Base-by-base conservation (phyloP, 306 rosid genomes). In the Corylus americana region DNA sequence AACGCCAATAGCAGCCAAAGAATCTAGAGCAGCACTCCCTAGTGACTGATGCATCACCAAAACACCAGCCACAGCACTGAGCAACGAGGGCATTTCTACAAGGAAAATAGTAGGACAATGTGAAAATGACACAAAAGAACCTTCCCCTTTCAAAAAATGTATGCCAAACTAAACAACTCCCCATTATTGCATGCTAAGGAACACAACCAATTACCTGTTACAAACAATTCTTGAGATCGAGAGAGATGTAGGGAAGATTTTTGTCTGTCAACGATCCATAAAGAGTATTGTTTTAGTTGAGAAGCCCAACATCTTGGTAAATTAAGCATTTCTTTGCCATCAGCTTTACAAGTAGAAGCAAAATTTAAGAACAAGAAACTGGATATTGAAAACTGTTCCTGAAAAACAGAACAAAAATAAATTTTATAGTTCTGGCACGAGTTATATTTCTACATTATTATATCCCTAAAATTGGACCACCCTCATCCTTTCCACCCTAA, bases 71-170 rank as follows among this genome's bases (percentile, higher is more conserved):
- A 90, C 85, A 59, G 98, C 86, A 87, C 91, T 79, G 59, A 92
- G 91, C 53, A 87, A 76, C 74, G 70, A 55, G 80, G 98, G 92
- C 83, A 88, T 86, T 86, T 90, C 98, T 95, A 85, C 88, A 80
- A 76, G 27, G 73, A 22, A 77, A 55, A 75, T 39, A 82, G 51
- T 73, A 59, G 77, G 49, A 81, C 39, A 27, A 76, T 27, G 42
- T 83, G 42, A 90, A 71, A 57, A 62, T 62, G 78, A 54, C 16
- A 71, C 81, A 78, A 67, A 51, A n/a, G 69, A 22, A 64, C 55
- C 39, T 8, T 74, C 51, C 44, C 55, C 67, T 53, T 66, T 73
- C 50, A 71, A 81, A 82, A 13, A 83, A 82, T 80, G 35, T 59
- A 83, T 44, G 67, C 20, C 76, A 73, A 73, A 77, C 53, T 79